Evolutionary conservation across 169 alveolate genomes (phyloP), one percentile per base, ranked within the genome.

Genomic region (Eimeria sp.): DNA sequence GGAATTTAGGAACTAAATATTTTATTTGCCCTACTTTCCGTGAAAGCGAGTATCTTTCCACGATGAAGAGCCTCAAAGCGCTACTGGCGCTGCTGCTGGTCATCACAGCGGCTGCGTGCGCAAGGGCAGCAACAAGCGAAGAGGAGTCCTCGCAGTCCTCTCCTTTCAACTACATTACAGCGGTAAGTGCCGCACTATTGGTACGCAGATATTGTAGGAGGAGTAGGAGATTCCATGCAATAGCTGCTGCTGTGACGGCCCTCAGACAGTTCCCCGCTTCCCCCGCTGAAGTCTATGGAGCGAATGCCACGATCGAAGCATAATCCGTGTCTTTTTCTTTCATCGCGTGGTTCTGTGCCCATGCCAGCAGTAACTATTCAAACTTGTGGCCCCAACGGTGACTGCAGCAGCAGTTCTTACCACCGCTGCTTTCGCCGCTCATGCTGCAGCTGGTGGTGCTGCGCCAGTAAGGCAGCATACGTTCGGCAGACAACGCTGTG

Each of bases 61-160:
- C 92, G 80, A 84, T 84, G 92, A 40, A 14, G 61, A 65, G 75
- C 61, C 78, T n/a, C 45, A 58, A n/a, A 14, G 92, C 61, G 40
- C 92, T 84, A 49, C 90, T 51, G 73, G 90, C 72, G 90, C 63
- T 58, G 78, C 92, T 84, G 92, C 80, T 84, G 54, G 30, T n/a
- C 4, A 34, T 84, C 61, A 61, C 92, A 10, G 27, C 70, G 9
- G 58, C 63, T 54, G 54, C 58, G 9, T 27, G 65, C 57, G 75
- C 78, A 58, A 27, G 6, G n/a, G 78, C 54, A 25, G 30, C 75
- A 13, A 45, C n/a, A 61, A 61, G 18, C 30, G 47, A 84, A 40
- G 92, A 84, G 40, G 45, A 82, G 0, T 14, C 63, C 89, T 82
- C 92, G 40, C 45, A 82, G 6, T 14, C 63, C 89, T 82, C 92